Base-by-base conservation (phyloP, 1,284 basidiomycete species). In the Ganoderma lingzhi region DNA sequence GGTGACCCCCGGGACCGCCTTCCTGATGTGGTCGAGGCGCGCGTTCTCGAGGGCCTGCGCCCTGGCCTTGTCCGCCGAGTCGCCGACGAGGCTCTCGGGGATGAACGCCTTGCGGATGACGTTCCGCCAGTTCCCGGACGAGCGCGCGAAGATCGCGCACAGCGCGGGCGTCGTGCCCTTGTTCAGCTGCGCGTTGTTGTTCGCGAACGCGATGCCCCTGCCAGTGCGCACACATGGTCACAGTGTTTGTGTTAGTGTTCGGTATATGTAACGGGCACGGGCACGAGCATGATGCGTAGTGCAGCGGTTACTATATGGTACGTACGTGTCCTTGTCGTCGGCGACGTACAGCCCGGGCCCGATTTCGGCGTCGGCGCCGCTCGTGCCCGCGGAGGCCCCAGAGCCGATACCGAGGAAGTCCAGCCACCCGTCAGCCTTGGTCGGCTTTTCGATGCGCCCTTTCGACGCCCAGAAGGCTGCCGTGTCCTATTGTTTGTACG, bases 71-170 rank as follows among this genome's bases (percentile, higher is more conserved):
- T 44, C 44, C 42, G 42, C 6, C 14, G 61, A 28, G 42, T 63
- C 62, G 17, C 62, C 62, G 62, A 63, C 62, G 17, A 63, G 62
- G 23, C 4, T 37, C 14, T 63, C 44, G 44, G 62, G 42, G 44
- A 45, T 45, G 62, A 63, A 63, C 30, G 62, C 42, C 62, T 63
- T 63, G 44, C 62, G 62, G 62, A 63, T 19, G 8, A 42, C 28
- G 28, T 19, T 37, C 10, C 44, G 62, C 62, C 62, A 63, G 44
- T 63, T 63, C 10, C 19, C 42, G 30, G 42, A 35, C 44, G 44
- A 48, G 30, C 32, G 48, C 6, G 62, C 62, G 62, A 63, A 63
- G 62, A 63, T 37, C 9, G 62, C 62, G 41, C 62, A 63, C 19
- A 63, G 62, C 44, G 28, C 23, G 2, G 62, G 37, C 15, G 62